Base-by-base conservation (phyloP, 1,284 basidiomycete genomes). In the Flammula alnicola region DNA sequence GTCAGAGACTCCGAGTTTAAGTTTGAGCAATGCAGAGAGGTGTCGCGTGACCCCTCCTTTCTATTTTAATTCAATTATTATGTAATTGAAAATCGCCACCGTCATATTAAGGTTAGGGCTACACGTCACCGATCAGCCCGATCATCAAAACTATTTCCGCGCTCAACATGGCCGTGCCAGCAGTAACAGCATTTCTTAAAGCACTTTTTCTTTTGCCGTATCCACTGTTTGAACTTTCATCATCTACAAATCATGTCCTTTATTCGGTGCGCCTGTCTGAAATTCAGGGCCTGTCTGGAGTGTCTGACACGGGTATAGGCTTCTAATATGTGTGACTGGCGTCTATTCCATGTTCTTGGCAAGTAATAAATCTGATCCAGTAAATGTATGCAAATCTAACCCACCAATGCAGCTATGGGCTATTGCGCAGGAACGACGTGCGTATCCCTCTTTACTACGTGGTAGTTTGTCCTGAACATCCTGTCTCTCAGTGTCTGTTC, bases 371-470 rank as follows among this genome's bases (percentile, higher is more conserved):
- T 19, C 4, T 30, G 27, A 35, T 39, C 23, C 48, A 27, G 25
- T 44, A n/a, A n/a, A n/a, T 32, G 10, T 49, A 38, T 29, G 31
- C 29, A 54, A 27, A 55, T 19, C 56, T 57, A 47, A 56, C 56
- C 42, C 4, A 4, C 36, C 26, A 38, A 29, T 26, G 19, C 40
- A 90, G 80, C 69, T 94, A 47, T 96, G 93, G 93, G 93, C 92
- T 11, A 85, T 96, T 47, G 91, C 93, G 12, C 93, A 96, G 74
- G 93, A 96, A 74, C 79, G 93, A 72, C 66, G 93, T 94, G 71
- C 65, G 86, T 74, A n/a, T 19, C 14, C 16, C 12, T 11, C 31
- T 10, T n/a, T 41, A 20, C 19, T 17, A 31, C 10, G 39, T 12
- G 6, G 12, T 17, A 5, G 22, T n/a, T 10, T 29, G 23, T 10